phyloP scores from a whole-genome alignment of 768 basidiomycete genomes.

The Hericium rajendrae region DNA sequence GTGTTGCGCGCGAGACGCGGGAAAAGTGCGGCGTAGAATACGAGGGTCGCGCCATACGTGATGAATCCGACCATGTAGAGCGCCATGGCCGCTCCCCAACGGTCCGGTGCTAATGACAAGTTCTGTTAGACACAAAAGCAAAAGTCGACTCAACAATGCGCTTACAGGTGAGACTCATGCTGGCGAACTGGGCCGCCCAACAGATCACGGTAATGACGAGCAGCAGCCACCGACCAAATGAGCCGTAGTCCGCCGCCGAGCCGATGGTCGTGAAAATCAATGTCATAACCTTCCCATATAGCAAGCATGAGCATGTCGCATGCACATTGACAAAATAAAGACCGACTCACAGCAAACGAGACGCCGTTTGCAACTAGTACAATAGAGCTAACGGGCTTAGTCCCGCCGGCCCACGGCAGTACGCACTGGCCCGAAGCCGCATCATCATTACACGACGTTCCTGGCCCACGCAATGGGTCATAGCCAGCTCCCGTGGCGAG shows the following conservation, averaged over 20 bases:
- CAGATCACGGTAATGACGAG: constrained; percentile 61
- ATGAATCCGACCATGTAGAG: constrained; percentile 76
- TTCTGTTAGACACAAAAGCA: no score
- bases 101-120: constrained; percentile 37
- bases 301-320: not conserved
- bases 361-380: constrained; percentile 72
- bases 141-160: constrained; percentile 1
- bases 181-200: constrained; percentile 75
- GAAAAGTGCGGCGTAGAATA: constrained; percentile 73
- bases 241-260: constrained; percentile 64
- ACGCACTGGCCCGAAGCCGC: constrained; percentile 66
- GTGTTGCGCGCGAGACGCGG: constrained; percentile 79
- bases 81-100: constrained; percentile 71
- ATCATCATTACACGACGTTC: constrained; percentile 52
- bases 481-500: constrained; percentile 65
- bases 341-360: constrained; percentile 51
- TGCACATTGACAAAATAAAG: not conserved
- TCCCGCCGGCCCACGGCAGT: constrained; percentile 65
- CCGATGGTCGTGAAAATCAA: constrained; percentile 67
- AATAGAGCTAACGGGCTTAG: constrained; percentile 65
- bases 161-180: constrained; percentile 63
- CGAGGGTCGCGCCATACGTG: constrained; percentile 69
- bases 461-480: constrained; percentile 60
- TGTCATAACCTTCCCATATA: constrained; percentile 52
- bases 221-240: constrained; percentile 73